Conservation (phyloP, 352 stramenopile species). For the Phytophthora pluvialis region DNA sequence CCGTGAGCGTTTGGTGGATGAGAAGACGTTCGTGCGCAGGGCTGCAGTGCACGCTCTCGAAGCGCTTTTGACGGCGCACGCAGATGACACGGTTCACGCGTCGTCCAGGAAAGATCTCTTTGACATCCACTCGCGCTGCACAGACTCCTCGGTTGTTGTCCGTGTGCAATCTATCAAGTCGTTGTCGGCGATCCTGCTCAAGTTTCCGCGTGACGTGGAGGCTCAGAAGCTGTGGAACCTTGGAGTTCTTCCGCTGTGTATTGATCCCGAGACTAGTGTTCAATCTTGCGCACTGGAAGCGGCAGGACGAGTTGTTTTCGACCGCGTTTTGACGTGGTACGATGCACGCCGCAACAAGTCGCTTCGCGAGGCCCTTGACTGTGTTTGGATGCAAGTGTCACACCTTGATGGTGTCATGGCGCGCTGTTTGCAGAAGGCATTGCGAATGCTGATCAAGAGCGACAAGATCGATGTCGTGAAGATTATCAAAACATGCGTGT, state of each 20-base stretch:
- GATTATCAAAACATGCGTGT: conserved; percentile 64
- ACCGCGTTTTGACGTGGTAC: conserved; percentile 71
- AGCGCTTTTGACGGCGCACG: conserved; percentile 66
- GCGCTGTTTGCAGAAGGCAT: conserved; percentile 72
- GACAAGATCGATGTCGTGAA: conserved; percentile 61
- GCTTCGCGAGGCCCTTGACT: conserved; percentile 36
- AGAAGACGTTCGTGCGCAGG: conserved; percentile 86
- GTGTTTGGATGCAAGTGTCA: conserved; percentile 67
- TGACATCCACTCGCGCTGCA: conserved; percentile 81
- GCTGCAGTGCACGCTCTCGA: conserved; percentile 82
- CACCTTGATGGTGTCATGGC: conserved; percentile 84
- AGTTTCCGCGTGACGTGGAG: conserved; percentile 69
- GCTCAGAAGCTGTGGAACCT: conserved; percentile 86
- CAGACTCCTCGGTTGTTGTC: conserved; percentile 76
- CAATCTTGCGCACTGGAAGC: conserved; percentile 69
- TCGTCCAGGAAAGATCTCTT: conserved; percentile 70
- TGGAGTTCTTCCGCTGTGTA: conserved; percentile 82
- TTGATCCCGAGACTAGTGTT: conserved; percentile 80
- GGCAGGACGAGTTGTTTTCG: conserved; percentile 66
- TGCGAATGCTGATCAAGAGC: conserved; percentile 74
- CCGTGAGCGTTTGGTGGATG: conserved; percentile 71
- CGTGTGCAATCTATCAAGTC: conserved; percentile 86
- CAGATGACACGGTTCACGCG: conserved; percentile 47
- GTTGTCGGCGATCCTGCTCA: conserved; percentile 76
- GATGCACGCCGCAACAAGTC: conserved; percentile 41